A percentile compares a stretch with the other conserved stretches of the same genome.
phyloP scores from a whole-genome alignment of 2,329 filamentous ascomycete species.

The Talaromyces sp. region DNA sequence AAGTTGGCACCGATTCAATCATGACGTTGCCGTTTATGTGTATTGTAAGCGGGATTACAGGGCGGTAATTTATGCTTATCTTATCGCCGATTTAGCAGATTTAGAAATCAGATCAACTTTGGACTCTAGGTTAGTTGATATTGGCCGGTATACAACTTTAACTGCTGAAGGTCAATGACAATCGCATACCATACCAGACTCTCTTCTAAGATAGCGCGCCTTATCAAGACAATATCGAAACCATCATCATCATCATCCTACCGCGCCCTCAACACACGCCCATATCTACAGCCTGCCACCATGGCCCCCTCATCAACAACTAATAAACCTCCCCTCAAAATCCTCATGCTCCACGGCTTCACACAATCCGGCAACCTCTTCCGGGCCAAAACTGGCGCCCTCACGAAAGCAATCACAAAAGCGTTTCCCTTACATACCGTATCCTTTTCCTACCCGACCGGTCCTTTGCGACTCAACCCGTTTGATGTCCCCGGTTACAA shows the following conservation, averaged over 20 bases:
- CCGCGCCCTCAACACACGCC: not conserved
- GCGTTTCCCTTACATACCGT: conserved; percentile 62
- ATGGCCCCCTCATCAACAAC: not conserved
- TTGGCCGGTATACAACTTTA: not conserved
- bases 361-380: conserved; percentile 87
- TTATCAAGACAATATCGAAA: not conserved
- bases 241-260: not conserved
- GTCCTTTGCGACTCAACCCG: conserved; percentile 60
- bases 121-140: too few relatives aligned
- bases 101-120: not conserved
- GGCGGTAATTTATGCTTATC: not conserved
- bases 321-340: conserved; percentile 48
- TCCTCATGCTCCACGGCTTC: conserved; percentile 81
- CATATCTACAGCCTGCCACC: not conserved
- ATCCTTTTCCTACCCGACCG: conserved; percentile 66
- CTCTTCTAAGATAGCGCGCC: not conserved
- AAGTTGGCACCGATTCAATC: conserved; percentile 1
- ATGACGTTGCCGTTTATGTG: not conserved
- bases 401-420: conserved; percentile 77
- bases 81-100: not conserved
- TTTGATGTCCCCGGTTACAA: conserved; percentile 69
- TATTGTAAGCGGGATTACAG: not conserved
- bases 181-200: not conserved
- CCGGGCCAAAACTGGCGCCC: conserved; percentile 80
- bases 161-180: not conserved